phyloP scores from a whole-genome alignment of 495 filamentous ascomycete genomes.

The Aspergillus heteromorphus region DNA sequence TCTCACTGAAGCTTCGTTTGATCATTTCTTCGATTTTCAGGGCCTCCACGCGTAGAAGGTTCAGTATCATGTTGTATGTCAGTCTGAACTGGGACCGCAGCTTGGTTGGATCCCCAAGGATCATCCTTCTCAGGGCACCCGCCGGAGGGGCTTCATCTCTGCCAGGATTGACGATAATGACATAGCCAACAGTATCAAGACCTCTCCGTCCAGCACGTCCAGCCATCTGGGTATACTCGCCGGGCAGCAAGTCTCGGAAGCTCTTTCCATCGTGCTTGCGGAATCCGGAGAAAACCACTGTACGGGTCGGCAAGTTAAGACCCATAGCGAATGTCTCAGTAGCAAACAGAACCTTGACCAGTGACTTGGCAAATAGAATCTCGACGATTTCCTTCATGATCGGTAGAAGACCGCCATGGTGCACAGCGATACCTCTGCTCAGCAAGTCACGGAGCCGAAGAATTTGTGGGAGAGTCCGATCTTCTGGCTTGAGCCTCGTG shows the following conservation, averaged over 20 bases:
- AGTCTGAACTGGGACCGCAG: conserved; percentile 92
- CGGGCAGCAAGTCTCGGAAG: conserved; percentile 87
- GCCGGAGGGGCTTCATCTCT: conserved; percentile 85
- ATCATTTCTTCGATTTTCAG: conserved; percentile 99
- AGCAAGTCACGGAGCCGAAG: conserved; percentile 79
- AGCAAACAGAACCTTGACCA: conserved; percentile 95
- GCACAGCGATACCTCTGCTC: conserved; percentile 85
- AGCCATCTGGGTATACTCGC: conserved; percentile 98
- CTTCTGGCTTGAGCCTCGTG: conserved; percentile 85
- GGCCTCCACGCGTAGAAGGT: conserved; percentile 90
- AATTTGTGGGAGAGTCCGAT: conserved; percentile 84
- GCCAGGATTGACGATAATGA: conserved; percentile 83
- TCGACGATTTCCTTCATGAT: conserved; percentile 99
- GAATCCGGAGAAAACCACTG: conserved; percentile 95
- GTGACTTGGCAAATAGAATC: conserved; percentile 87
- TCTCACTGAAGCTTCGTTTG: conserved; percentile 97
- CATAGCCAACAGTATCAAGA: conserved; percentile 84
- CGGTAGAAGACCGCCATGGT: conserved; percentile 90
- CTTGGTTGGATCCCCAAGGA: conserved; percentile 91
- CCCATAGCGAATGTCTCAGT: conserved; percentile 99
- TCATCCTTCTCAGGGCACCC: conserved; percentile 79
- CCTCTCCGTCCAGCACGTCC: conserved; percentile 90
- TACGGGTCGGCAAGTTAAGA: conserved; percentile 89
- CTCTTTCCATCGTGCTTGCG: conserved; percentile 89
- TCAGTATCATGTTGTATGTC: conserved; percentile 99